Percentiles rank a stretch among this genome's conserved stretches.
phyloP scores from a whole-genome alignment of 345 rosid species.

The Aegle marmelos region DNA sequence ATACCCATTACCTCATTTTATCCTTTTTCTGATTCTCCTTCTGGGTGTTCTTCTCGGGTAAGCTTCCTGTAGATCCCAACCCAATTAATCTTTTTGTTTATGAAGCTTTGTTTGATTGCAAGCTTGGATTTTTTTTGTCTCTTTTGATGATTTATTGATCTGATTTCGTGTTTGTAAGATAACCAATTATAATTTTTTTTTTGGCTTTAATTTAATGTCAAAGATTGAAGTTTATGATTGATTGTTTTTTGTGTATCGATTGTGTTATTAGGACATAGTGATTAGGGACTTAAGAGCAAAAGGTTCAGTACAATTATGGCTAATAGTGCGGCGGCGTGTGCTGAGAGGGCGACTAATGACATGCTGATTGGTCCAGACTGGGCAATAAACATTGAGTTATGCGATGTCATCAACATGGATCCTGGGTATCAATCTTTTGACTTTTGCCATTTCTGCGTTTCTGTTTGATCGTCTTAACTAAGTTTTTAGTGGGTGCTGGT shows the following conservation, averaged over 20 bases:
- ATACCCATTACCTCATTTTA: neutral
- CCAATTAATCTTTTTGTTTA: neutral
- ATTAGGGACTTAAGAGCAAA: conserved; percentile 15
- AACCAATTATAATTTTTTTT: neutral
- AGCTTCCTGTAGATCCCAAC: conserved; percentile 5
- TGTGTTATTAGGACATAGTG: conserved; percentile 20
- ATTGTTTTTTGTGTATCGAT: conserved; percentile 1
- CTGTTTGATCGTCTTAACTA: neutral
- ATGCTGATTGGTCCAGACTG: conserved; percentile 92
- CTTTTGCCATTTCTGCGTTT: neutral
- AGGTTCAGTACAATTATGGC: conserved; percentile 46
- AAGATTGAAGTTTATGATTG: conserved; percentile 16
- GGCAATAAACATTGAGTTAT: conserved; percentile 91
- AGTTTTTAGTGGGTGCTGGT: neutral
- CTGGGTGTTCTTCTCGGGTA: conserved; percentile 2
- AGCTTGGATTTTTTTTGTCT: neutral
- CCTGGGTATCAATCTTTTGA: conserved; percentile 54
- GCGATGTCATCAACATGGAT: conserved; percentile 88
- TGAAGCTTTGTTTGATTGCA: neutral
- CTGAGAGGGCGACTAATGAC: conserved; percentile 95
- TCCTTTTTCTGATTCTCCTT: neutral
- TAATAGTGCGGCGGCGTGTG: conserved; percentile 73
- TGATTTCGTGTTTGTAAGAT: conserved; percentile 5
- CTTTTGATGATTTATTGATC: conserved; percentile 7
- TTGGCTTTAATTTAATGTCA: conserved; percentile 2